phyloP scores from a whole-genome alignment of 2,329 filamentous ascomycete genomes.

The Byssochlamys sp. region DNA sequence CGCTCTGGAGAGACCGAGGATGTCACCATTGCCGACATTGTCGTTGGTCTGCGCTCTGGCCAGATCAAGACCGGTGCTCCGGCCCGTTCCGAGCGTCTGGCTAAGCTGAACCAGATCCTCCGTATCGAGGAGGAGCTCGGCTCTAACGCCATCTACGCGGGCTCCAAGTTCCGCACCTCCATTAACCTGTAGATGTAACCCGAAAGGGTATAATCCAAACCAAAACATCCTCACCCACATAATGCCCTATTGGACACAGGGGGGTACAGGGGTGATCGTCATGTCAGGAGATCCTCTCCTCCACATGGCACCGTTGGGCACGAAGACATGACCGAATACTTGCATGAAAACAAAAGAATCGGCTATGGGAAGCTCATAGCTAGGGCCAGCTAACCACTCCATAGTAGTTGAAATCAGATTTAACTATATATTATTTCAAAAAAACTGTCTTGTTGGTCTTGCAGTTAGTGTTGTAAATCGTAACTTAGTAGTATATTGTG shows the following conservation, averaged over 20 bases:
- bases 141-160: conserved; percentile 81
- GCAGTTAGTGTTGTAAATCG: background rate
- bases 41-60: conserved; percentile 87
- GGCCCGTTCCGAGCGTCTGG: conserved; percentile 90
- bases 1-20: conserved; percentile 98
- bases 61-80: conserved; percentile 99
- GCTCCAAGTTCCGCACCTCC: conserved; percentile 79
- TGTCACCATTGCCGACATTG: conserved; percentile 97
- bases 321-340: background rate
- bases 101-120: conserved; percentile 99
- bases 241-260: background rate
- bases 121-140: conserved; percentile 99
- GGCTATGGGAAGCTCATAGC: background rate
- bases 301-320: background rate
- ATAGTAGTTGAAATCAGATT: background rate
- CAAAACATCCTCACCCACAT: background rate
- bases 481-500: background rate
- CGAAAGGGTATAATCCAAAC: background rate
- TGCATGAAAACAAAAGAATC: background rate
- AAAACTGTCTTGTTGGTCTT: background rate
- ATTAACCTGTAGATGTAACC: conserved; percentile 64
- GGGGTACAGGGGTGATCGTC: background rate
- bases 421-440: background rate
- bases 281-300: background rate
- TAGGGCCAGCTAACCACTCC: background rate